phyloP scores from a whole-genome alignment of 2,329 filamentous ascomycete genomes.

The Cercospora citrullina region DNA sequence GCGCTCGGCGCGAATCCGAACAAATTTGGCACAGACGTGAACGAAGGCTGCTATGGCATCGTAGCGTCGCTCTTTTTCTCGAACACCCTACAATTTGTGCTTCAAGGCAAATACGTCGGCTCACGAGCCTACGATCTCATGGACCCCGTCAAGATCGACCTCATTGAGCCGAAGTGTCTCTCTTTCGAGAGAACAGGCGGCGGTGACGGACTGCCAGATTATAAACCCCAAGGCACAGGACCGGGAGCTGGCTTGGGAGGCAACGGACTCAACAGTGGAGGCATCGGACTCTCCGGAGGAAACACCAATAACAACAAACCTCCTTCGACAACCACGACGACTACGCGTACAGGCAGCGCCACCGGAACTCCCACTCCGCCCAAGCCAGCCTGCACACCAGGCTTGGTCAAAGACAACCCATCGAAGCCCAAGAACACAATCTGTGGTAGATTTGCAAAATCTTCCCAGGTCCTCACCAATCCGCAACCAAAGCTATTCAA shows the following conservation, averaged over 20 bases:
- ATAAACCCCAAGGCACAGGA: neutral
- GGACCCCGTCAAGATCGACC: neutral
- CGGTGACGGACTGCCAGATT: neutral
- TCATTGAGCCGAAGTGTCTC: neutral
- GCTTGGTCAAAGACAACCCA: neutral
- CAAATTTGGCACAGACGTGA: neutral
- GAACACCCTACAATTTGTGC: neutral
- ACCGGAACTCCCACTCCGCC: neutral
- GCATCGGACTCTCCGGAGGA: neutral
- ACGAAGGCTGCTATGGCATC: neutral
- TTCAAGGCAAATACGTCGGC: neutral
- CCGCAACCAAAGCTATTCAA: neutral
- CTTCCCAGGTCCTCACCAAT: neutral
- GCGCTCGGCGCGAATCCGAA: neutral
- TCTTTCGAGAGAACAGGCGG: neutral
- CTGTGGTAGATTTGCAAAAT: neutral
- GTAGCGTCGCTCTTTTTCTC: neutral
- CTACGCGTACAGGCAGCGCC: neutral
- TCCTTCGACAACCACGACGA: neutral
- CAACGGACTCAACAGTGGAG: neutral
- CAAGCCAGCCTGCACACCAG: neutral
- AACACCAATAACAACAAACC: neutral
- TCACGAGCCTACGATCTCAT: neutral
- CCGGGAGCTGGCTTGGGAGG: neutral
- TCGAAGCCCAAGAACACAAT: neutral